Evolutionary conservation across 2,329 filamentous ascomycete genomes (phyloP).

Genomic region (Diaporthe destruens): DNA sequence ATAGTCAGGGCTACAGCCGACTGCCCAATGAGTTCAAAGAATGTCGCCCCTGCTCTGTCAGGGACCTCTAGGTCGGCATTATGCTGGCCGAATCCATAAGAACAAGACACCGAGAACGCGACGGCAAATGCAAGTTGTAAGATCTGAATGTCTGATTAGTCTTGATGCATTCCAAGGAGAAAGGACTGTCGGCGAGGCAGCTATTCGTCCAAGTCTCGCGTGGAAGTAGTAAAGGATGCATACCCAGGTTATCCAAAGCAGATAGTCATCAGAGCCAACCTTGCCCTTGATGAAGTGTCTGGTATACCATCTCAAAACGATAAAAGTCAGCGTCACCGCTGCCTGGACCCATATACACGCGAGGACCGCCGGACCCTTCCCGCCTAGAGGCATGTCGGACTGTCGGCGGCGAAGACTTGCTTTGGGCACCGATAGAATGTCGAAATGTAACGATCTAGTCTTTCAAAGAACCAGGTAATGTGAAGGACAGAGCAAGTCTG

Average conservation of each 20-base stretch:
- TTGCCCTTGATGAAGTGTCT: slow-evolving; percentile 21
- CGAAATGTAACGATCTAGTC: not conserved
- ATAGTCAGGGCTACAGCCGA: slow-evolving; percentile 17
- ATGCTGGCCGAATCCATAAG: slow-evolving; percentile 31
- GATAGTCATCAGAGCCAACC: slow-evolving; percentile 17
- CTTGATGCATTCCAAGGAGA: not conserved
- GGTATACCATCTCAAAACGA: slow-evolving; percentile 25
- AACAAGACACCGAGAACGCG: slow-evolving; percentile 12
- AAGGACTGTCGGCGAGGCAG: not conserved
- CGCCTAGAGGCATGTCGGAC: slow-evolving; percentile 28
- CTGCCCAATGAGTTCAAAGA: slow-evolving; percentile 24
- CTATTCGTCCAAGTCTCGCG: not conserved
- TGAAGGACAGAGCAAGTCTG: not conserved
- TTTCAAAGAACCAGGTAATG: not conserved
- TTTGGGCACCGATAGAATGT: not conserved
- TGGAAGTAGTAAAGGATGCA: not conserved
- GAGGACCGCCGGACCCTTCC: slow-evolving; percentile 15
- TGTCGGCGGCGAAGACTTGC: slow-evolving; percentile 2
- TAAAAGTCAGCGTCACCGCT: slow-evolving; percentile 11
- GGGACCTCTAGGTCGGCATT: slow-evolving; percentile 11
- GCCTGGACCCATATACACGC: slow-evolving; percentile 1
- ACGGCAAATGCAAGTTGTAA: slow-evolving; percentile 1
- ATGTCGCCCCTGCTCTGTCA: slow-evolving; percentile 10
- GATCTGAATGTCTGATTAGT: not conserved
- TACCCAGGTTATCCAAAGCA: slow-evolving; percentile 24